Conservation (phyloP, 306 rosid species). For the Cyamopsis tetragonoloba region DNA sequence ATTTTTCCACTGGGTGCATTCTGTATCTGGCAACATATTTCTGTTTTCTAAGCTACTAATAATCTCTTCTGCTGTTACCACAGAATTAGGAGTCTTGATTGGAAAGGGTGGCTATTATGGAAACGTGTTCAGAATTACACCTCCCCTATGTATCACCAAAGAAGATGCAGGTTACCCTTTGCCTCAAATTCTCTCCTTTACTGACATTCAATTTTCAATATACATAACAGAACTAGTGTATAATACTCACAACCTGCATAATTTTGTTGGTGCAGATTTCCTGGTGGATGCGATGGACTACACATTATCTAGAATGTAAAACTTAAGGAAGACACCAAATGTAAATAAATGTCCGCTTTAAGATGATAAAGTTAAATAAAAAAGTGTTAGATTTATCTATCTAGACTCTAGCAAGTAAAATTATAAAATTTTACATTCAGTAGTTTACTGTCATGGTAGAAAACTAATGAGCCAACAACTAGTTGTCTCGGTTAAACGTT, state of each 20-base stretch:
- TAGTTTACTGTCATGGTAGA: slow-evolving; percentile 8
- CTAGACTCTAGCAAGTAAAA: slow-evolving; percentile 19
- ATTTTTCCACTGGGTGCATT: too few relatives aligned
- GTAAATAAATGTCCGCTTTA: slow-evolving; percentile 23
- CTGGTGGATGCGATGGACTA: slow-evolving; percentile 78
- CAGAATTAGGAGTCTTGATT: slow-evolving; percentile 78
- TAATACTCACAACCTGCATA: neutral
- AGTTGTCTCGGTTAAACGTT: slow-evolving; percentile 63
- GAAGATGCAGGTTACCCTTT: slow-evolving; percentile 76
- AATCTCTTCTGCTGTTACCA: neutral
- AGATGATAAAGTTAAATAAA: slow-evolving; percentile 3
- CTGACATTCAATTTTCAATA: neutral
- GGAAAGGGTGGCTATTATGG: slow-evolving; percentile 91
- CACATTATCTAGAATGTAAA: slow-evolving; percentile 57
- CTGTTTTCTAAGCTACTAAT: neutral
- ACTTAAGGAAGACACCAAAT: slow-evolving; percentile 20
- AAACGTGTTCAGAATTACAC: slow-evolving; percentile 90
- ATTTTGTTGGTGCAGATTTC: slow-evolving; percentile 57
- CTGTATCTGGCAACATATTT: neutral
- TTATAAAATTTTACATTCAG: slow-evolving; percentile 15
- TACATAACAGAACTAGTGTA: neutral
- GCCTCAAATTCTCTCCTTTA: neutral
- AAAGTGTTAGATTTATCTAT: slow-evolving; percentile 11
- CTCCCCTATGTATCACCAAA: slow-evolving; percentile 84
- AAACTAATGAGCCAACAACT: slow-evolving; percentile 55